These are phyloP conservation scores for Acrasis kona DNA, from an alignment of 78 protist species.

Conservation along the genomic window DNA sequence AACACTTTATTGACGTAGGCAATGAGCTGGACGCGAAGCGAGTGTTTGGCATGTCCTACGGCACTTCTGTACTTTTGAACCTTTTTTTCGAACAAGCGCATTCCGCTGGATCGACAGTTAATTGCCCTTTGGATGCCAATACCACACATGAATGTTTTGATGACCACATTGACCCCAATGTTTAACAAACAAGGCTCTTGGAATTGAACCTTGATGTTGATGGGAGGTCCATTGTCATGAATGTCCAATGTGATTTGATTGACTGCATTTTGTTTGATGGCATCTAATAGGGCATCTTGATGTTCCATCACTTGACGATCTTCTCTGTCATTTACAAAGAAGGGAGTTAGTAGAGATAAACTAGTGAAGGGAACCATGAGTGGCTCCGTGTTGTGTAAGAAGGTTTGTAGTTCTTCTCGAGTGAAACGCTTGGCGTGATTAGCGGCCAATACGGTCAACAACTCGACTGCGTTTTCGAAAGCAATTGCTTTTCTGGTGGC, in stretches of 20 bases:
- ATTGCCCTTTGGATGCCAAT: not conserved
- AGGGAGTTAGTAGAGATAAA: not conserved
- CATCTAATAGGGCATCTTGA: not conserved
- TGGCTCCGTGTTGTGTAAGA: not conserved
- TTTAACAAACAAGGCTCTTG: not conserved
- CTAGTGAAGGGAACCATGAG: not conserved
- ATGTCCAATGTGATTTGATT: not conserved
- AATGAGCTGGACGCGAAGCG: not conserved
- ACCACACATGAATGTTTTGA: not conserved
- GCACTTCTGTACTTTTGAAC: not conserved
- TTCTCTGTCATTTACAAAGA: not conserved
- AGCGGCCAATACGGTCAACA: not conserved
- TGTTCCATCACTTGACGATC: not conserved
- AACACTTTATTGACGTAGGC: not conserved
- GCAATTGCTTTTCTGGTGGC: not conserved
- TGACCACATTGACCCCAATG: not conserved
- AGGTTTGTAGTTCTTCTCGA: not conserved
- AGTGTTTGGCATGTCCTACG: not conserved
- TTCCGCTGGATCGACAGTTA: not conserved
- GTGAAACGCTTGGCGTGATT: not conserved
- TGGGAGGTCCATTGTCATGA: not conserved
- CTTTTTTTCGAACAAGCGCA: not conserved
- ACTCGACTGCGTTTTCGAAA: not conserved
- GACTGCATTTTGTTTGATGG: not conserved
- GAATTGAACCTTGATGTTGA: not conserved